Base-by-base conservation (phyloP, 768 basidiomycete species). In the Podaxis rugospora region DNA sequence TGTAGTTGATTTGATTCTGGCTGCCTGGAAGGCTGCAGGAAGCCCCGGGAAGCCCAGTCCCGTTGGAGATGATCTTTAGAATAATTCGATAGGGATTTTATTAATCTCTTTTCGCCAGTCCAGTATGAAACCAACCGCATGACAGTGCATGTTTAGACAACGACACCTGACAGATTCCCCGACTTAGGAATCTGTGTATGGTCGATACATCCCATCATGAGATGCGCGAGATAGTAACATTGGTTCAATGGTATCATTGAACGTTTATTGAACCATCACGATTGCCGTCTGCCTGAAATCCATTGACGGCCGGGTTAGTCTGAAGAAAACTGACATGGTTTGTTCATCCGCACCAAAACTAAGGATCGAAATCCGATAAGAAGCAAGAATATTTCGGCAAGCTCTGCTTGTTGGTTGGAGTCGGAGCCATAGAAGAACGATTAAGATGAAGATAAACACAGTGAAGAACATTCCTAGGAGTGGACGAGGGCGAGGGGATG, bases 21-120 rank as follows among this genome's bases (percentile, higher is more conserved):
- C 87, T 11, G 93, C 93, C n/a, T 98, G 95, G 96, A 84, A 83
- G 71, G 77, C 83, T 16, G 89, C 91, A 10, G 90, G 91, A 14
- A 85, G 85, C 65, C 91, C 91, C 1, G 90, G 90, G 4, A 80
- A 71, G 57, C 70, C 78, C 14, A 86, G 77, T 35, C 71, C 81
- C 14, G 81, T 83, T 5, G 80, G 78, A 25, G 76, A 80, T 47
- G 68, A 63, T n/a, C 64, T 32, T n/a, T 68, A 28, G 60, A 55
- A 40, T 49, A 27, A 10, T 37, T 11, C 21, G 9, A 9, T 6
- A 21, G 23, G 25, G 23, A 10, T 2, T 49, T 23, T 3, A 23
- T 49, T 27, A 27, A 49, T 11, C n/a, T 9, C 21, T 11, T 49
- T 49, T 5, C 21, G 11, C 47, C 23, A 49, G 11, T 23, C 47